Percentiles rank a stretch among this genome's conserved stretches.
Evolutionary conservation across 2,329 filamentous ascomycete genomes (phyloP).

Genomic region (Diaporthe eres): DNA sequence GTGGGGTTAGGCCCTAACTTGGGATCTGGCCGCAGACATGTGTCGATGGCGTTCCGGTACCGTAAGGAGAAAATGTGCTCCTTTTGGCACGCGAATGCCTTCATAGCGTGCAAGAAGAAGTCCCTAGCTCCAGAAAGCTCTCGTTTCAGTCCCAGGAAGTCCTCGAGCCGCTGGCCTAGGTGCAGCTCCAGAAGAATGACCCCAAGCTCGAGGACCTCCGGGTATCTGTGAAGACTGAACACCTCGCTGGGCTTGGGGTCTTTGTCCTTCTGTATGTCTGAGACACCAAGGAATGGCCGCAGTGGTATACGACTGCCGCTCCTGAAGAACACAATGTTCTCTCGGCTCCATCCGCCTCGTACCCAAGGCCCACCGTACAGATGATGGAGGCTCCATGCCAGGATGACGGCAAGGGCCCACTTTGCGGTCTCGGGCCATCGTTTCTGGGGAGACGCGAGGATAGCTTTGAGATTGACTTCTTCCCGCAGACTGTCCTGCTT

Average conservation of each 20-base stretch:
- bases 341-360: background rate
- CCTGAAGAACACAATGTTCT: background rate
- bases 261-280: background rate
- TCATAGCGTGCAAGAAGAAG: background rate
- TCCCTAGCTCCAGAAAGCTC: background rate
- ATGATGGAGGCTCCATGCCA: slow-evolving; percentile 1
- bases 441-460: background rate
- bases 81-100: background rate
- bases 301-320: background rate
- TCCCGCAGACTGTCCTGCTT: background rate
- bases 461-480: background rate
- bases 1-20: background rate
- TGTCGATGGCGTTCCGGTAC: background rate
- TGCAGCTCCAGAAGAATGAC: background rate
- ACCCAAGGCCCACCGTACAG: background rate
- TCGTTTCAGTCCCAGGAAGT: background rate
- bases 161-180: background rate
- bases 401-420: slow-evolving; percentile 7
- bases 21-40: background rate
- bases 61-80: background rate
- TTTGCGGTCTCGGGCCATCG: background rate
- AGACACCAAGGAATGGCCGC: background rate
- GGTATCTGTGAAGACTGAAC: background rate
- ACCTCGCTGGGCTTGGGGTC: background rate
- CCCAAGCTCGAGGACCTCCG: background rate